Base-by-base conservation (phyloP, 2,329 filamentous ascomycete species). In the Aureobasidium sp. region DNA sequence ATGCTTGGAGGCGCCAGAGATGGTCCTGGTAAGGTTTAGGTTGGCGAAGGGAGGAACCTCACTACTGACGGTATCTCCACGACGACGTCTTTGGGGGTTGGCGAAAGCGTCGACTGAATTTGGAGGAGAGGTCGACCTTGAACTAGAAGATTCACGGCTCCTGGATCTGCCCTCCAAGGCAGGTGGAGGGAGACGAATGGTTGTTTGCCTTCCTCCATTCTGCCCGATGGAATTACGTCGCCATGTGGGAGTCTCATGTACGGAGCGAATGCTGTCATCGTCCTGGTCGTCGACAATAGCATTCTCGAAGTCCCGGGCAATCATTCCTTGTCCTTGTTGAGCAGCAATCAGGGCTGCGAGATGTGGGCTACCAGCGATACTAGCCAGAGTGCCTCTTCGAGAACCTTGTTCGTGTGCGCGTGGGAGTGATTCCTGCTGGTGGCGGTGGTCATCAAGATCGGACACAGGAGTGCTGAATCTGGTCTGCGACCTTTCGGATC, bases 101-200 rank as follows among this genome's bases (percentile, higher is more conserved):
- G 94, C 94, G 75, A 99, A 99, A 4, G 94, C 94, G 74, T 97
- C 96, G 57, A 99, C 92, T 0, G 94, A 99, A 74, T 97, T 99
- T 8, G 94, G 94, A 12, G 93, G 93, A 6, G 94, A 97, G 2
- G 84, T 79, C 0, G 90, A 91, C 61, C 90, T 83, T 52, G 83
- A 84, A 26, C 82, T 82, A 10, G 68, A 70, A 26, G 68, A 69
- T 1, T 69, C 74, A 68, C 65, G 73, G 68, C 65, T 66, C 37
- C 39, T 61, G 17, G 57, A 44, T 20, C 36, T 51, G 5, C n/a
- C 5, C 20, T 61, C 46, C 8, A 20, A 13, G 20, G 36, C 37
- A n/a, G 56, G 56, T 17, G 41, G 60, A 17, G 60, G 51, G 7
- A 44, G 56, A 46, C 78, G 71, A 65, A 80, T 77, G 9, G 76